Conservation (phyloP, 2,329 filamentous ascomycete genomes). For the Alternaria brassicae region DNA sequence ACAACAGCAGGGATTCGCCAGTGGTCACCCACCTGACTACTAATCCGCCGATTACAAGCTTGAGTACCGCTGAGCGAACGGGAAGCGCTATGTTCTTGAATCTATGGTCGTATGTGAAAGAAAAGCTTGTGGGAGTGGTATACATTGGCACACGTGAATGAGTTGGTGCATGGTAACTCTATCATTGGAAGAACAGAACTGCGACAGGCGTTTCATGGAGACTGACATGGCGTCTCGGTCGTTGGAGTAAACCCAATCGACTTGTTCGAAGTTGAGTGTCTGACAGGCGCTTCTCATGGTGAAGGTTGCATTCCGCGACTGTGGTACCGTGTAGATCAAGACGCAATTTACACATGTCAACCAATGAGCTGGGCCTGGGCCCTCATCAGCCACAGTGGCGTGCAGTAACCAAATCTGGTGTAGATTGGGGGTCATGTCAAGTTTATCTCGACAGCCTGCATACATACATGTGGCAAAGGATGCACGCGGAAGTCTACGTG, state of each 20-base stretch:
- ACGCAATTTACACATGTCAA: neutral
- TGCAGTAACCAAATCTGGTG: neutral
- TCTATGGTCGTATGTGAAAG: constrained; percentile 10
- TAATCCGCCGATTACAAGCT: constrained; percentile 5
- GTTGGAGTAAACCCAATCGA: no score
- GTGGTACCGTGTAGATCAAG: neutral
- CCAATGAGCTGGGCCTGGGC: neutral
- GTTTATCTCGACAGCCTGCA: constrained; percentile 1
- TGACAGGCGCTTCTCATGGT: neutral
- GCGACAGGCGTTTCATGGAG: neutral
- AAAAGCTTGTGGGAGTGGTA: neutral
- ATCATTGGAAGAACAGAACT: neutral
- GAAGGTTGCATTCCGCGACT: neutral
- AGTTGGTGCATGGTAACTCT: neutral
- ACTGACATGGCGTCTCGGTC: neutral
- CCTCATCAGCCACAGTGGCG: constrained; percentile 10
- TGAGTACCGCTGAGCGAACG: constrained; percentile 1
- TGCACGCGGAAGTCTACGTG: neutral
- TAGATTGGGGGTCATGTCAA: neutral
- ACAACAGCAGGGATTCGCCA: constrained; percentile 9
- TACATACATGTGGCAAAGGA: constrained; percentile 8
- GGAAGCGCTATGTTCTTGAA: neutral
- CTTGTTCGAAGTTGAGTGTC: neutral
- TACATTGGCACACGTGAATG: accelerated
- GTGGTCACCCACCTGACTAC: constrained; percentile 7